Evolutionary conservation across 768 basidiomycete genomes (phyloP), one percentile per base, ranked within the genome.

Genomic region (Leccinum sublutescens): DNA sequence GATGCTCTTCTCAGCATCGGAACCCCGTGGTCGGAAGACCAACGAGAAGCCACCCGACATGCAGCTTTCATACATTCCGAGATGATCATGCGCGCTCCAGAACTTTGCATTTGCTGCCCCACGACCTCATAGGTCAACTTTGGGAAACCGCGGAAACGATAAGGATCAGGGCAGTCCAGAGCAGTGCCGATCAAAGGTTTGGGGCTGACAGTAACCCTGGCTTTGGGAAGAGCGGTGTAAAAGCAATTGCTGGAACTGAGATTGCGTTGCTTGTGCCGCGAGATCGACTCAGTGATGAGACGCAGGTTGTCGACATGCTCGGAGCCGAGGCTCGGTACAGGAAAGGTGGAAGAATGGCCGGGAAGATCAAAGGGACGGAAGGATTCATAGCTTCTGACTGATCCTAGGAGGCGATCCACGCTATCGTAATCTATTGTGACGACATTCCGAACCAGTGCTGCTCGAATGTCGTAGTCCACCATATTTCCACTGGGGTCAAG

Each of bases 11-110:
- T 89, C 6, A 92, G 68, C 47, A 85, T 78, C 3, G 88, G 86
- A 33, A 96, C 60, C 4, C 76, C 75, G 15, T 77, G 79, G 10
- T 89, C 87, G 19, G 69, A 61, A 57, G 83, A 84, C 75, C 91
- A 94, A 43, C 76, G 78, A 27, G 94, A 95, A 1, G 89, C 87
- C 1, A 87, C 78, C 2, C 87, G 84, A 51, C 85, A 87, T 0
- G 92, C 93, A 17, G 87, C 67, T 67, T 93, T 89, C 88, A 95
- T 95, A 65, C 81, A 78, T 72, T 97, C 94, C 0, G 86, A 78
- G 11, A 99, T 85, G 54, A 93, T 66, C 50, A 70, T 64, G 45
- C 82, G 80, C 17, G 88, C 63, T 25, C 86, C 84, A 2, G 45
- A 36, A 17, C 76, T 76, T 3, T 55, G 3, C 15, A 64, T 62